Percentiles rank a stretch among this genome's conserved stretches.
Evolutionary conservation across 1,284 basidiomycete genomes (phyloP).

Genomic region (Trametes hirsuta): DNA sequence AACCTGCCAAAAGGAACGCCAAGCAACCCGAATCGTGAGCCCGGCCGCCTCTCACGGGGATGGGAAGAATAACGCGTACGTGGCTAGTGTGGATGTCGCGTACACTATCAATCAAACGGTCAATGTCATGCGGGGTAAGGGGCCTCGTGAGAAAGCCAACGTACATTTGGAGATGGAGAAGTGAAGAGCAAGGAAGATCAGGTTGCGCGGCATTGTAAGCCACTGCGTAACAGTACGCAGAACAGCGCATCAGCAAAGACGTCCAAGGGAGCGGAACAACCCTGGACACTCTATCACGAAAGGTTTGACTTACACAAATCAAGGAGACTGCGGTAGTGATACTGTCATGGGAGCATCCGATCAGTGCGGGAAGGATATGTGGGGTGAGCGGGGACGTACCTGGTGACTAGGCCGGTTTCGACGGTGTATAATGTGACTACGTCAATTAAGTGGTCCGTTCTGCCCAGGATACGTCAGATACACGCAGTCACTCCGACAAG

Average conservation of each 20-base stretch:
- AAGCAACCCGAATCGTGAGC: background rate
- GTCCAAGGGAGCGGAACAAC: background rate
- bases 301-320: constrained; percentile 45
- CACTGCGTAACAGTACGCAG: constrained; percentile 40
- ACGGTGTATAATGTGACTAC: constrained; percentile 54
- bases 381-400: constrained; percentile 37
- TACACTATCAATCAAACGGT: constrained; percentile 8
- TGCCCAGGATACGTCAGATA: constrained; percentile 21
- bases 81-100: constrained; percentile 41
- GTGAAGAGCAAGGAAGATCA: constrained; percentile 54
- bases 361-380: constrained; percentile 2
- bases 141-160: constrained; percentile 9
- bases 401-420: constrained; percentile 54
- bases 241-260: constrained; percentile 22
- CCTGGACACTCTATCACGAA: background rate
- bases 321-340: constrained; percentile 49
- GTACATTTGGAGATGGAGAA: constrained; percentile 53
- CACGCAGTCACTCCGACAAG: background rate
- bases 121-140: background rate
- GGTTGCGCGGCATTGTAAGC: constrained; percentile 50
- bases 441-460: constrained; percentile 52
- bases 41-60: constrained; percentile 24
- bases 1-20: constrained; percentile 13
- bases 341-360: constrained; percentile 31
- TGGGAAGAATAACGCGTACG: constrained; percentile 42